Conservation (phyloP, 306 rosid species). For the Cucumis cinereus region DNA sequence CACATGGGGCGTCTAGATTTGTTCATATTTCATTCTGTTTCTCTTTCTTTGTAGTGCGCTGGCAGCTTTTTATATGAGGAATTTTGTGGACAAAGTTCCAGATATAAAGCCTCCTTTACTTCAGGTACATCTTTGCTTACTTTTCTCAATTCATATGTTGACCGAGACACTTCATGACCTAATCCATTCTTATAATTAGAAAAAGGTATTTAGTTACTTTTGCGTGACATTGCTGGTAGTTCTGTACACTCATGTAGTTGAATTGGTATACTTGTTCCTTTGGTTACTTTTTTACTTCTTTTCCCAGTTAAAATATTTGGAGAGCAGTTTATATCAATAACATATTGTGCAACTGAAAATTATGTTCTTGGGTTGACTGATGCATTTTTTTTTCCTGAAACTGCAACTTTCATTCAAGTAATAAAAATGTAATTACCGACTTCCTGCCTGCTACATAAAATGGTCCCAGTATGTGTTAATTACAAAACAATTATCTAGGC, state of each 20-base stretch:
- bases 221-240: background rate
- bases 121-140: conserved; percentile 48
- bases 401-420: background rate
- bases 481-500: background rate
- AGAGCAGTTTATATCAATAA: background rate
- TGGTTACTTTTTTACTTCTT: background rate
- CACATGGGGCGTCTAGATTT: background rate
- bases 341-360: background rate
- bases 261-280: background rate
- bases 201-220: background rate
- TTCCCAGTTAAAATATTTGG: background rate
- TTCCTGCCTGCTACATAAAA: background rate
- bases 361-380: background rate
- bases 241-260: background rate
- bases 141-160: conserved; percentile 6
- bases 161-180: background rate
- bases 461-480: background rate
- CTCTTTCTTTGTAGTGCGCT: conserved; percentile 51
- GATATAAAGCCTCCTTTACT: conserved; percentile 80
- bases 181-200: background rate
- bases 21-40: conserved; percentile 1
- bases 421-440: background rate
- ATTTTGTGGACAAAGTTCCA: conserved; percentile 60
- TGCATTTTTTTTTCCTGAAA: background rate
- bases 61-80: conserved; percentile 93